phyloP scores from a whole-genome alignment of 176 grass and related monocot species.

The Calamus simplicifolius region DNA sequence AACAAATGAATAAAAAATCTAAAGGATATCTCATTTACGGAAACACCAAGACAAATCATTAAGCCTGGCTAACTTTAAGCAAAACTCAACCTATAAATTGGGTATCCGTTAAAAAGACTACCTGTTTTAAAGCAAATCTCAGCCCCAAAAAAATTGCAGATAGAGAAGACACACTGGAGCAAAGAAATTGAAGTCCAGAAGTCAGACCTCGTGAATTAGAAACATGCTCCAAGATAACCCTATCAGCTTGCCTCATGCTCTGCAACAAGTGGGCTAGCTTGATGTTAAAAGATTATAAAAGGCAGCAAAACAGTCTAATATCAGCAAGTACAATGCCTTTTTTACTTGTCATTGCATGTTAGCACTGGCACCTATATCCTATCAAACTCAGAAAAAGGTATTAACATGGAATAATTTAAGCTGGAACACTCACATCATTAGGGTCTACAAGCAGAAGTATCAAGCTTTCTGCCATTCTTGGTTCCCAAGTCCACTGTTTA shows the following conservation, averaged over 20 bases:
- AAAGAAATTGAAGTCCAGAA: conserved; percentile 89
- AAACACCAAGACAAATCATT: too few species aligned
- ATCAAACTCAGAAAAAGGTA: too few species aligned
- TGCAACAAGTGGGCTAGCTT: conserved; percentile 29
- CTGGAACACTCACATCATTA: conserved; percentile 52
- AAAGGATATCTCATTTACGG: too few species aligned
- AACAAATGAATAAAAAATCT: too few species aligned
- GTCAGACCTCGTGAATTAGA: conserved; percentile 66
- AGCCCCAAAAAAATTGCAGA: conserved; percentile 64
- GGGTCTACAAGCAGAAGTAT: conserved; percentile 68
- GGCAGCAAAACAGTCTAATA: too few species aligned
- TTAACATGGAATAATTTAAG: too few species aligned
- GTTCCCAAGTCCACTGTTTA: conserved; percentile 88
- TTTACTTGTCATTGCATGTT: too few species aligned
- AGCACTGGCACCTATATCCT: too few species aligned
- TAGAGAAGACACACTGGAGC: conserved; percentile 64
- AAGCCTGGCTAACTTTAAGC: too few species aligned
- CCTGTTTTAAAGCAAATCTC: conserved; percentile 69
- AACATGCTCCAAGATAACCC: conserved; percentile 83
- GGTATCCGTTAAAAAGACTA: conserved; percentile 20
- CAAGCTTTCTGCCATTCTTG: conserved; percentile 91
- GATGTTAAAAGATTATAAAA: conserved; percentile 8
- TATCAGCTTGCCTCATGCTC: conserved; percentile 74
- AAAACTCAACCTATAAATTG: too few species aligned
- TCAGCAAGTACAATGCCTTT: too few species aligned